Evolutionary conservation across 345 rosid genomes (phyloP).

Genomic region (Crucihimalaya himalaica): DNA sequence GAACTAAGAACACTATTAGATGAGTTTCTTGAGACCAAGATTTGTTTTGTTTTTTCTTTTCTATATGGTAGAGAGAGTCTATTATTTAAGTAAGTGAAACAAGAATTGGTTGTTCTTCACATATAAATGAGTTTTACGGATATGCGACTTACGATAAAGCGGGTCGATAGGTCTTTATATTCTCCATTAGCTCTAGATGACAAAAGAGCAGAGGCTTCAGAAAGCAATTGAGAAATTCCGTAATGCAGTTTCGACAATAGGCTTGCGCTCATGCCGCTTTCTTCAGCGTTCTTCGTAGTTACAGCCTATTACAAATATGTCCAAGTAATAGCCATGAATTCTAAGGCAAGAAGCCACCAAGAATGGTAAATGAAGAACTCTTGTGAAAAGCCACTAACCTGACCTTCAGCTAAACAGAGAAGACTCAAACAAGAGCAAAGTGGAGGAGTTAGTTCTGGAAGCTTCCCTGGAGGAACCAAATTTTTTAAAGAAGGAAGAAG

Average conservation of each 20-base stretch:
- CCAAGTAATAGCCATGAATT: background rate
- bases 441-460: constrained; percentile 60
- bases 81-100: background rate
- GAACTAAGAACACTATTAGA: background rate
- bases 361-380: background rate
- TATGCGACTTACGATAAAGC: constrained; percentile 50
- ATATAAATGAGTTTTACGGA: background rate
- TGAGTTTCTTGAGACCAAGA: background rate
- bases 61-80: too few species aligned
- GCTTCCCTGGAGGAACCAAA: constrained; percentile 47
- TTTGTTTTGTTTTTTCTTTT: background rate
- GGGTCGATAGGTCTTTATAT: constrained; percentile 54
- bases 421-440: constrained; percentile 57
- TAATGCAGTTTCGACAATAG: constrained; percentile 72
- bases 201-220: constrained; percentile 52
- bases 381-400: constrained; percentile 46
- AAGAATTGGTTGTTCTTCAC: background rate
- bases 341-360: background rate
- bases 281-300: constrained; percentile 66
- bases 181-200: constrained; percentile 43
- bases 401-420: constrained; percentile 86
- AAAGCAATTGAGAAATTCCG: constrained; percentile 58
- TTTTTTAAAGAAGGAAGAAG: constrained; percentile 55
- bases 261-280: constrained; percentile 49
- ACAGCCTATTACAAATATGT: constrained; percentile 48